A percentile compares a stretch with the other conserved stretches of the same genome.
phyloP scores from a whole-genome alignment of 768 basidiomycete genomes.

The Suillus subaureus region DNA sequence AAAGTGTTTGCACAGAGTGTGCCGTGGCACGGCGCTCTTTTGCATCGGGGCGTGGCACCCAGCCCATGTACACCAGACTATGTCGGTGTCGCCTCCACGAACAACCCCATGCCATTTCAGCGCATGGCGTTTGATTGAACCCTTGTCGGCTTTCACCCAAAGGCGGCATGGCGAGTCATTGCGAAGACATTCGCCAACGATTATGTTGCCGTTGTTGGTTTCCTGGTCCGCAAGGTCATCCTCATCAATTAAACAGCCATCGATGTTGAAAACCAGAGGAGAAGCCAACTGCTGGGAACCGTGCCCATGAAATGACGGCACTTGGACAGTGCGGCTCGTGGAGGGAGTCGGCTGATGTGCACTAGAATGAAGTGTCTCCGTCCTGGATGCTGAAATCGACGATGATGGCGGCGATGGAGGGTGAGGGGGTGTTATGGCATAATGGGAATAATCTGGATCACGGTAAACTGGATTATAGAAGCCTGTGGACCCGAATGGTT shows the following conservation, averaged over 20 bases:
- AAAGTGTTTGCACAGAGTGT: background rate
- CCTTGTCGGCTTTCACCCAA: conserved; percentile 10
- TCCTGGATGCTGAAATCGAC: background rate
- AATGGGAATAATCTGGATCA: background rate
- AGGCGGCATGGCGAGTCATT: conserved; percentile 4
- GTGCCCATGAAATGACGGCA: too few species aligned
- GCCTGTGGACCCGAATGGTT: background rate
- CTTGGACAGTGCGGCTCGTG: background rate
- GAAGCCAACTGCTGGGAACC: background rate
- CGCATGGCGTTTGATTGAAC: conserved; percentile 6
- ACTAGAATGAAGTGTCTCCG: background rate
- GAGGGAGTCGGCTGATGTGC: too few species aligned
- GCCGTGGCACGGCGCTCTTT: background rate
- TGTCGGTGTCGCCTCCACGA: background rate
- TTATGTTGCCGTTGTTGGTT: background rate
- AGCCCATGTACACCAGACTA: background rate
- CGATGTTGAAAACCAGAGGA: background rate
- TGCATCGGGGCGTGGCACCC: background rate
- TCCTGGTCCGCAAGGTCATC: background rate
- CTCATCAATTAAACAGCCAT: background rate
- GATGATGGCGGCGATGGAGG: background rate
- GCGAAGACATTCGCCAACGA: conserved; percentile 4
- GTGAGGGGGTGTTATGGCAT: too few species aligned
- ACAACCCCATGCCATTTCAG: conserved; percentile 6
- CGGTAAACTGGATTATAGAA: background rate